Conservation (phyloP, 2,329 filamentous ascomycete species). For the Ophiostoma perfectum region DNA sequence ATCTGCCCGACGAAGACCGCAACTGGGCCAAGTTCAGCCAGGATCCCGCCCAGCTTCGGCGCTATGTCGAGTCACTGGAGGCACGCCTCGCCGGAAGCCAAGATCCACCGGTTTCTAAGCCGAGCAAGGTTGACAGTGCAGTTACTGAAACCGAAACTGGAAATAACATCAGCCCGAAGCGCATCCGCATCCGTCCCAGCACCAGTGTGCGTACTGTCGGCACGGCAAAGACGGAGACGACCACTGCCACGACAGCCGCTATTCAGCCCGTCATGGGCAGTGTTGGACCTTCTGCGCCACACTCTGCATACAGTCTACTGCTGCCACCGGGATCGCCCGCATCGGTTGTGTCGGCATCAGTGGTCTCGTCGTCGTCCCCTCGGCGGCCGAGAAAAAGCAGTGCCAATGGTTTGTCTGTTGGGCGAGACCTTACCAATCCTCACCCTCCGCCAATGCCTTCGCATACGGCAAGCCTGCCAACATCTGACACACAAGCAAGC, state of each 20-base stretch:
- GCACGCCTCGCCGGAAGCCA: conserved; percentile 26
- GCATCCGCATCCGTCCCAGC: conserved; percentile 9
- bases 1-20: conserved; percentile 23
- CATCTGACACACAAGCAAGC: conserved; percentile 28
- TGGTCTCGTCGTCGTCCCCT: conserved; percentile 8
- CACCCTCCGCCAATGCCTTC: neutral
- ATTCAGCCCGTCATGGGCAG: conserved; percentile 5
- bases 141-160: neutral
- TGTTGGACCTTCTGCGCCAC: neutral
- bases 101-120: neutral
- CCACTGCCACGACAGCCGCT: neutral
- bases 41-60: conserved; percentile 28
- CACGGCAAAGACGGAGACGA: neutral
- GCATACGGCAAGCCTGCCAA: conserved; percentile 10
- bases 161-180: neutral
- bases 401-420: neutral
- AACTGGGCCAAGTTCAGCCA: conserved; percentile 29
- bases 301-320: conserved; percentile 19
- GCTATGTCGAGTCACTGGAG: conserved; percentile 30
- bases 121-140: neutral
- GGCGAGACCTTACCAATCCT: neutral
- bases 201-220: conserved; percentile 8
- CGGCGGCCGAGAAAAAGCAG: neutral
- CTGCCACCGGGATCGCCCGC: conserved; percentile 6
- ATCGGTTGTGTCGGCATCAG: neutral